Base-by-base conservation (phyloP, 495 filamentous ascomycete species). In the Neurospora sp. region DNA sequence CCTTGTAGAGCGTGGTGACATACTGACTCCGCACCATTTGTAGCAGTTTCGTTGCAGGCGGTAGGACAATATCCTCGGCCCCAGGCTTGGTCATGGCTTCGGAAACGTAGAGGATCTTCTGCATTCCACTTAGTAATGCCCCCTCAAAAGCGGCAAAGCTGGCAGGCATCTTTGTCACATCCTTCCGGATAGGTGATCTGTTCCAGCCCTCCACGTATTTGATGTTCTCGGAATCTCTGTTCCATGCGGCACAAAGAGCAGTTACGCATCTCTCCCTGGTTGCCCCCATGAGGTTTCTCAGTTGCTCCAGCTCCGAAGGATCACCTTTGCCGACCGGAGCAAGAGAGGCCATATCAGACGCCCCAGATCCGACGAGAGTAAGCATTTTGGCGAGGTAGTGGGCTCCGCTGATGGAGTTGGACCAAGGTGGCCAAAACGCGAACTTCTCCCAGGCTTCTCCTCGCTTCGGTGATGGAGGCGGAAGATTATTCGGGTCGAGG, bases 401-500 rank as follows among this genome's bases (percentile, higher is more conserved):
- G 8, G 94, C 90, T 10, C 91, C 94, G 74, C 94, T 93, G 18
- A 99, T 81, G 0, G 94, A 94, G 77, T 97, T 98, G 6, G 94
- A 91, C 76, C 91, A 91, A 0, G 96, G 96, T 2, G 96, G 94
- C 93, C 96, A 97, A 81, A 99, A 99, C 1, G 96, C 95, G 82
- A 91, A 98, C 65, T 92, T 94, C 80, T 98, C 96, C 92, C 94
- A 94, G 6, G 91, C 75, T 77, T 97, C 93, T 40, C 93, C 94
- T 41, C 85, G 85, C 74, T 84, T 90, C 2, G 93, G 92, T 1
- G 90, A 92, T 2, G 90, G 88, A n/a, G 93, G 91, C 7, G 93
- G 93, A 3, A 90, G 82, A 71, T 93, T 93, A 73, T 88, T 91
- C 0, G 89, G 84, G 78, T 95, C 92, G 71, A 96, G 88, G 46